phyloP scores from a whole-genome alignment of 169 alveolate genomes.

The Cryptosporidium meleagridis region DNA sequence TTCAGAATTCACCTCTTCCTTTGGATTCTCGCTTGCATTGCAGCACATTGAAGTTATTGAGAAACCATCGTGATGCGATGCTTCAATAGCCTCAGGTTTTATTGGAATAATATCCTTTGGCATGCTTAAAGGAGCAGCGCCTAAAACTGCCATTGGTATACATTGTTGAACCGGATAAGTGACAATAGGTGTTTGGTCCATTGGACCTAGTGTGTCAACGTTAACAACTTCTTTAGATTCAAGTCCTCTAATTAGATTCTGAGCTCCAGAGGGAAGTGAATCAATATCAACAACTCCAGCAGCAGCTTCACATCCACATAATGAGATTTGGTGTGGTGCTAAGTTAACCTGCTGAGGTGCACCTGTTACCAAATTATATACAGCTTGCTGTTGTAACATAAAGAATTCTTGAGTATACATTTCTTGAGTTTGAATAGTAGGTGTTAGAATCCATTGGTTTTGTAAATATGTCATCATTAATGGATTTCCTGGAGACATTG shows the following conservation, averaged over 20 bases:
- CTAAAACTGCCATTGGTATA: conserved; percentile 75
- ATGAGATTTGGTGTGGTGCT: conserved; percentile 82
- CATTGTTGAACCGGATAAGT: conserved; percentile 73
- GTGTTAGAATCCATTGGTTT: conserved; percentile 82
- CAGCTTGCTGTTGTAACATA: conserved; percentile 82
- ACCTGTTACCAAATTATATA: conserved; percentile 79
- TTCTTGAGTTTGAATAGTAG: conserved; percentile 80
- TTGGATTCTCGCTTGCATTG: conserved; percentile 66
- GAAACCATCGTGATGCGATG: conserved; percentile 67
- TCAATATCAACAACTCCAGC: conserved; percentile 73
- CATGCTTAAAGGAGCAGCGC: conserved; percentile 74
- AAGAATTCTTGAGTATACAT: conserved; percentile 84
- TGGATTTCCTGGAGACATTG: conserved; percentile 83
- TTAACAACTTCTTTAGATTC: conserved; percentile 64
- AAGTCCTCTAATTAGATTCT: conserved; percentile 61
- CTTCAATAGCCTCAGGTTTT: conserved; percentile 60
- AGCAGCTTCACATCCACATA: conserved; percentile 74
- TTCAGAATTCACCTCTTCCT: conserved; percentile 24
- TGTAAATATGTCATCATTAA: conserved; percentile 83
- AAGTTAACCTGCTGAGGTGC: conserved; percentile 81
- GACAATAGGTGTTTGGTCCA: conserved; percentile 74
- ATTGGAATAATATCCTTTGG: conserved; percentile 72
- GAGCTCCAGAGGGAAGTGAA: conserved; percentile 73
- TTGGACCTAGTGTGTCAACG: conserved; percentile 69
- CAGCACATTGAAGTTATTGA: conserved; percentile 67